These are phyloP conservation scores for Penicillium tannophilum DNA, from an alignment of 495 filamentous ascomycete genomes.

Conservation along the genomic window DNA sequence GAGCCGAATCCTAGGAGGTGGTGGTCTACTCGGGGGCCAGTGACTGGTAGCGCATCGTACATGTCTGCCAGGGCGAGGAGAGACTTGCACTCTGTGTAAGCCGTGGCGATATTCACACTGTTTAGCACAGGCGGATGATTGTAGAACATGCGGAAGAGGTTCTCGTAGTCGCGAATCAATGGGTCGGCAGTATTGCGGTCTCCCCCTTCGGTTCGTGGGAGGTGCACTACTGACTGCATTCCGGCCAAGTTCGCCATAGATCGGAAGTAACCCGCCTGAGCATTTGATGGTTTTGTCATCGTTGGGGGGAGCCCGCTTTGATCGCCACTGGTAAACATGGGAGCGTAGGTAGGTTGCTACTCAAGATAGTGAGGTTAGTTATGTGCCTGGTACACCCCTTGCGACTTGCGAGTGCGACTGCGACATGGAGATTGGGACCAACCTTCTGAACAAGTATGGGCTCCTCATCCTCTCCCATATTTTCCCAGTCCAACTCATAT, in stretches of 20 bases:
- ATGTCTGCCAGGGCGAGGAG: slow-evolving; percentile 83
- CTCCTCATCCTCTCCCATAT: slow-evolving; percentile 70
- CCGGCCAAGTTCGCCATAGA: slow-evolving; percentile 77
- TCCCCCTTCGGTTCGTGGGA: slow-evolving; percentile 34
- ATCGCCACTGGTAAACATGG: slow-evolving; percentile 49
- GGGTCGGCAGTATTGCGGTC: slow-evolving; percentile 61
- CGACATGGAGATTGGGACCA: slow-evolving; percentile 8
- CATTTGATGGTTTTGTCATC: slow-evolving; percentile 54
- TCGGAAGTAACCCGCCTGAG: slow-evolving; percentile 73
- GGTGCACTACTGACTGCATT: slow-evolving; percentile 54
- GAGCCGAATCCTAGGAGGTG: slow-evolving; percentile 89
- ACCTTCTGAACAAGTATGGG: slow-evolving; percentile 89
- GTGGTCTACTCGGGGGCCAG: slow-evolving; percentile 89
- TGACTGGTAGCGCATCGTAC: slow-evolving; percentile 86
- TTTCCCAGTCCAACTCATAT: slow-evolving; percentile 82
- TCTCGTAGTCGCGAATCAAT: slow-evolving; percentile 85
- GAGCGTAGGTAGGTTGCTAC: slow-evolving; percentile 47
- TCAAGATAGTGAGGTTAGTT: slow-evolving; percentile 16
- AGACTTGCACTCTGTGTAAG: slow-evolving; percentile 89
- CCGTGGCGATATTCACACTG: slow-evolving; percentile 81
- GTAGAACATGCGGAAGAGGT: slow-evolving; percentile 90
- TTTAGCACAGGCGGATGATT: slow-evolving; percentile 83
- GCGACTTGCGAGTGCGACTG: neutral
- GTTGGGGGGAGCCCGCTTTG: slow-evolving; percentile 50
- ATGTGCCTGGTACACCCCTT: slow-evolving; percentile 1